Percentiles rank a stretch among this genome's conserved stretches.
Conservation (phyloP, 2,329 filamentous ascomycete species). For the Penicillium janthinellum region DNA sequence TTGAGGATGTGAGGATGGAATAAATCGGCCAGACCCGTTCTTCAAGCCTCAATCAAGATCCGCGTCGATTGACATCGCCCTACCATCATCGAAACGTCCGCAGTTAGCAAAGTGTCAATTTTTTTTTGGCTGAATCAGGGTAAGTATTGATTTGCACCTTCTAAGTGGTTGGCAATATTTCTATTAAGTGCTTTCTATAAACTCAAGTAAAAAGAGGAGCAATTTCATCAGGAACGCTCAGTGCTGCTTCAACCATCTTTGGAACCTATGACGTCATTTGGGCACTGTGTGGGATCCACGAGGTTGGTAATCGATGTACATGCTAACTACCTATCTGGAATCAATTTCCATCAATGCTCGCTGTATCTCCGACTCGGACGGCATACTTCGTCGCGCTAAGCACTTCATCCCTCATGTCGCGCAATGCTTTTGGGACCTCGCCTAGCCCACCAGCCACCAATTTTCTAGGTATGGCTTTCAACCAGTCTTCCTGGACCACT, state of each 20-base stretch:
- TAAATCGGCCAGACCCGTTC: background rate
- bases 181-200: too few species aligned
- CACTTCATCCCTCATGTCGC: too few species aligned
- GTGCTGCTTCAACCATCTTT: background rate
- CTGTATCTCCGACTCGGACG: too few species aligned
- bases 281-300: background rate
- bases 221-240: background rate
- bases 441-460: too few species aligned
- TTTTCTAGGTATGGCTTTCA: too few species aligned
- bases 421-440: too few species aligned
- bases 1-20: background rate
- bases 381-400: too few species aligned
- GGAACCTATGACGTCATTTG: slow-evolving; percentile 20
- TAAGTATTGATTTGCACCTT: background rate
- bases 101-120: background rate
- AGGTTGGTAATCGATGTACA: too few species aligned
- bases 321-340: too few species aligned
- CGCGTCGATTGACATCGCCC: slow-evolving; percentile 10
- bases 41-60: background rate
- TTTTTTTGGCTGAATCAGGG: background rate
- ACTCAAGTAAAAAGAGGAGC: too few species aligned
- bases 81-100: slow-evolving; percentile 4
- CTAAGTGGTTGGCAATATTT: background rate
- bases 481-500: too few species aligned
- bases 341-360: too few species aligned